Conservation (phyloP, 768 basidiomycete species). For the Serendipita vermifera region DNA sequence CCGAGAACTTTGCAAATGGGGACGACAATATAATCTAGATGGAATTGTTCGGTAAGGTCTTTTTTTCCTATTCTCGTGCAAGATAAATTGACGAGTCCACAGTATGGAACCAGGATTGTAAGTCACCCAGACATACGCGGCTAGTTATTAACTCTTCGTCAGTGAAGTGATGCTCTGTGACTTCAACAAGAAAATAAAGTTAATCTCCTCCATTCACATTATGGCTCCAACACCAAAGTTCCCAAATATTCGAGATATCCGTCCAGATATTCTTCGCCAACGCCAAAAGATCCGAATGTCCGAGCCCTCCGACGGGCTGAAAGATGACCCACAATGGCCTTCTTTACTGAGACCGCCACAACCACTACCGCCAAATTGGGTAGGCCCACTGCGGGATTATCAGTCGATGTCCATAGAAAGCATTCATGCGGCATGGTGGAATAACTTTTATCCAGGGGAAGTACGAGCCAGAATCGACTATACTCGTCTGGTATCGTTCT, state of each 20-base stretch:
- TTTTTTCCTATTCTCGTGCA: constrained; percentile 1
- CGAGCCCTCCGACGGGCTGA: too few relatives aligned
- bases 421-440: constrained; percentile 20
- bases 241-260: not conserved
- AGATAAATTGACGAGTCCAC: constrained; percentile 15
- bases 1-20: constrained; percentile 32
- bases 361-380: constrained; percentile 11
- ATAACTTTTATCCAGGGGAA: constrained; percentile 27
- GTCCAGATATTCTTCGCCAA: not conserved
- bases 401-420: constrained; percentile 26
- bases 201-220: not conserved
- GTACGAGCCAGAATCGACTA: constrained; percentile 25
- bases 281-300: too few relatives aligned
- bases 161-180: not conserved
- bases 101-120: constrained; percentile 22
- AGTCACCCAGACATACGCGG: constrained; percentile 18
- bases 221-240: not conserved
- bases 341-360: too few relatives aligned
- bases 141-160: not conserved
- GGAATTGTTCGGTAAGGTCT: constrained; percentile 32
- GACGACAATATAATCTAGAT: constrained; percentile 29
- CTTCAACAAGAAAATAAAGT: not conserved
- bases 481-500: constrained; percentile 26
- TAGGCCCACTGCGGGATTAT: constrained; percentile 21
- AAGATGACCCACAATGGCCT: too few relatives aligned